phyloP scores from a whole-genome alignment of 2,329 filamentous ascomycete species.

The Fusarium bulbicola region DNA sequence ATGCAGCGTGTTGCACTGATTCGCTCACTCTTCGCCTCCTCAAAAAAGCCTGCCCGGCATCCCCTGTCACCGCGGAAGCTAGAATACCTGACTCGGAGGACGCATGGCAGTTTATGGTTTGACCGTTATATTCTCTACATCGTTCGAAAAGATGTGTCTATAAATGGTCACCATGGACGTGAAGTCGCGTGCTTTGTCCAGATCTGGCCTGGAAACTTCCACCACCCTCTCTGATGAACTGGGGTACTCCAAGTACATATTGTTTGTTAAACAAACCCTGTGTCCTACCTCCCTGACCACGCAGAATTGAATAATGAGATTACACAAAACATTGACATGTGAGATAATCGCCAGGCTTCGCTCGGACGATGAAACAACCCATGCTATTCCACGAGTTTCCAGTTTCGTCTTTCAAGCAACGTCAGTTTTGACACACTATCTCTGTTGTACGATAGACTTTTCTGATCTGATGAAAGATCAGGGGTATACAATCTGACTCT shows the following conservation, averaged over 20 bases:
- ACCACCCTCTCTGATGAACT: neutral
- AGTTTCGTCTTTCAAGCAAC: neutral
- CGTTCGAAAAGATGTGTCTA: neutral
- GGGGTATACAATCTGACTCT: neutral
- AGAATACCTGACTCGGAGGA: conserved; percentile 4
- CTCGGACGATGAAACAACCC: neutral
- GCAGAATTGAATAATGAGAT: neutral
- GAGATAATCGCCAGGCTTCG: neutral
- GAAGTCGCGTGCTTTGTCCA: neutral
- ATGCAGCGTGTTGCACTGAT: conserved; percentile 21
- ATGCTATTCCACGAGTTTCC: neutral
- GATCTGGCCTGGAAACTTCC: neutral
- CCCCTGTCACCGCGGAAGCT: neutral
- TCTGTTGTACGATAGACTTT: neutral
- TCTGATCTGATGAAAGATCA: neutral
- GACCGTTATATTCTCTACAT: neutral
- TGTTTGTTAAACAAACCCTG: neutral
- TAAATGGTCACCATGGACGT: neutral
- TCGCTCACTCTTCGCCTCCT: conserved; percentile 27
- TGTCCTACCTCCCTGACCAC: neutral
- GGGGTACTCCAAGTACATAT: neutral
- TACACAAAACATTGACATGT: neutral
- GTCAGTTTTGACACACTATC: neutral
- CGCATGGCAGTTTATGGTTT: neutral
- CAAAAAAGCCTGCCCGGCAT: neutral